Base-by-base conservation (phyloP, 768 basidiomycete genomes). In the Hericium erinaceus region DNA sequence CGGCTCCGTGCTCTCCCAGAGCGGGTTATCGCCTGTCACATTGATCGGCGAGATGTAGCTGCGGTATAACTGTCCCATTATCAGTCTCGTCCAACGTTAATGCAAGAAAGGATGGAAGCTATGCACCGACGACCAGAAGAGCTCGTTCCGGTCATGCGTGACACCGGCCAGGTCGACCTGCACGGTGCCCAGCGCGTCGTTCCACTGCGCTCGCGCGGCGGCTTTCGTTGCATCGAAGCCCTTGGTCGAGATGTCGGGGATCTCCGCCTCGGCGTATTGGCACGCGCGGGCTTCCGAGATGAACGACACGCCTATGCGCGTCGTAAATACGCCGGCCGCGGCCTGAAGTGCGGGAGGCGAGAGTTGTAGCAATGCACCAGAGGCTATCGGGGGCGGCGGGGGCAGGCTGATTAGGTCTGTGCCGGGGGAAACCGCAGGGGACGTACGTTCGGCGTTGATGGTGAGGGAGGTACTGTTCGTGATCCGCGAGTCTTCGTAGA, bases 271-370 rank as follows among this genome's bases (percentile, higher is more conserved):
- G 2, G 83, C 83, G 59, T 82, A 84, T 2, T 70, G 61, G 62
- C 83, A 86, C 0, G 84, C 84, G 61, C 84, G 83, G 1, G 73
- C 74, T 20, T 73, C 71, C 4, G 83, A 85, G 54, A 85, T 80
- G 61, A 85, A 77, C 0, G 83, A 84, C 6, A 86, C 77, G n/a
- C 84, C 83, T 3, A 80, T 77, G n/a, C 83, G 79, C 1, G 74
- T 81, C 20, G 83, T 71, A 57, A 86, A 79, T 11, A 20, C 1
- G 74, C 70, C 0, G 78, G 79, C 9, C 64, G 58, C n/a, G 59
- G 3, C 1, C 12, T 4, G 16, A 16, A 26, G 52, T 10, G 52
- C 33, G 4, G 15, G 39, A 16, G 18, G 26, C 10, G 18, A 24
- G 52, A 57, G 55, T 2, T 41, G 15, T 28, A 39, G 39, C 3